Base-by-base conservation (phyloP, 441 rosid species). In the Arabidopsis hybrid region DNA sequence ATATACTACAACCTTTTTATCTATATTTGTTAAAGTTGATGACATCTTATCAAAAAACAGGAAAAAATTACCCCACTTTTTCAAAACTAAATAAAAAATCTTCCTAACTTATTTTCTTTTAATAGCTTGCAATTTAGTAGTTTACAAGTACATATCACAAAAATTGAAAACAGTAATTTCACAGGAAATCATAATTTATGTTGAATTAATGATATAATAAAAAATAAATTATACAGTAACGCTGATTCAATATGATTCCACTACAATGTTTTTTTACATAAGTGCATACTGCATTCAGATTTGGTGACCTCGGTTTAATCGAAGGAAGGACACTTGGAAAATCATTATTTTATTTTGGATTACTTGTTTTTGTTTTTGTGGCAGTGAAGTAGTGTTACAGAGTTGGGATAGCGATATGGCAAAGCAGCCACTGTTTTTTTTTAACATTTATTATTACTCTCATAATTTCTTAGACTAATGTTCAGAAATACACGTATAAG, bases 261-360 rank as follows among this genome's bases (percentile, higher is more conserved):
- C 5, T 50, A 38, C 52, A 26, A 6, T 60, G 1, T 40, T 26
- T 42, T 13, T 12, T 13, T 12, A 13, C 58, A 43, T 6, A 17
- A 60, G 29, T 16, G 6, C 32, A n/a, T 43, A 59, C n/a, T n/a
- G n/a, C n/a, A n/a, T n/a, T n/a, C 10, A 69, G 59, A 43, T 68
- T 56, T 47, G 56, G 71, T 10, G 76, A 71, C 80, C 80, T 77
- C 80, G 80, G 80, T 77, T 77, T 77, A 71, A 77, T 77, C 80
- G 80, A 77, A 77, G 68, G 71, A 77, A 70, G 38, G 57, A 65
- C 61, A 65, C 65, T 53, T 63, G 58, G 18, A 5, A 52, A 5
- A 53, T 7, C 69, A 53, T 49, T 59, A 65, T 64, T 70, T 55
- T 56, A 53, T 13, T 45, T 60, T 53, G 40, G 14, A 7, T 4